These are phyloP conservation scores for Bimuria novae-zelandiae DNA, from an alignment of 2,329 filamentous ascomycete genomes.

Conservation along the genomic window DNA sequence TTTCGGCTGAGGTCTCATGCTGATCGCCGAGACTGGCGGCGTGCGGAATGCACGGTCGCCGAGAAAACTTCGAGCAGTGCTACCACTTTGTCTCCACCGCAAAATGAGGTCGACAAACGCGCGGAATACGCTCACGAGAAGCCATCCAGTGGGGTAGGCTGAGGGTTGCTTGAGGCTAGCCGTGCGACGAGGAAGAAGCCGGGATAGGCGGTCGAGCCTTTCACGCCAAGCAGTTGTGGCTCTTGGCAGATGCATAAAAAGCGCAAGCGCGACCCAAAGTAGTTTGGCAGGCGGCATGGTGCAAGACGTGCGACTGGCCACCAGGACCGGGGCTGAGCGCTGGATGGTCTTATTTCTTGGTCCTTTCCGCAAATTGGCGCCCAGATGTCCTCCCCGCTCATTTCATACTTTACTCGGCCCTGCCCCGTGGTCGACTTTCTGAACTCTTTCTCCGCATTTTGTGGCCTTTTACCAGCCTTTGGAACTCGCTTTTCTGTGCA, in stretches of 20 bases:
- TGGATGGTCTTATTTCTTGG: slow-evolving; percentile 8
- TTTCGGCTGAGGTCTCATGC: slow-evolving; percentile 8
- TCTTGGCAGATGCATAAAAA: background rate
- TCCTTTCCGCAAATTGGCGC: slow-evolving; percentile 4
- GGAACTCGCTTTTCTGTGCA: background rate
- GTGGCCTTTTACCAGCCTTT: background rate
- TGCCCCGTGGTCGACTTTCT: slow-evolving; percentile 6
- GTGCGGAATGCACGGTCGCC: slow-evolving; percentile 2
- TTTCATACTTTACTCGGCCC: slow-evolving; percentile 8
- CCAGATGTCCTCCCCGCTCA: slow-evolving; percentile 7
- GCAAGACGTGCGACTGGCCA: background rate
- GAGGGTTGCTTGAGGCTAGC: background rate
- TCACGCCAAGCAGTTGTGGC: background rate
- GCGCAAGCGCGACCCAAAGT: background rate
- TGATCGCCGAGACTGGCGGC: slow-evolving; percentile 3
- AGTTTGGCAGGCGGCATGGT: background rate
- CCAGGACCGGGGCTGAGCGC: slow-evolving; percentile 3
- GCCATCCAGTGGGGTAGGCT: background rate
- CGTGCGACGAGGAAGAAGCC: background rate
- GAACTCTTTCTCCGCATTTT: slow-evolving; percentile 8
- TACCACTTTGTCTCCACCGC: background rate
- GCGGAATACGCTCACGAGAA: background rate
- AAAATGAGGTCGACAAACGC: background rate
- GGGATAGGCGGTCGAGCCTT: background rate
- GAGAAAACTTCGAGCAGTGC: background rate